Conservation (phyloP, 1,139 yeast species). For the Hyphopichia buzzinii region DNA sequence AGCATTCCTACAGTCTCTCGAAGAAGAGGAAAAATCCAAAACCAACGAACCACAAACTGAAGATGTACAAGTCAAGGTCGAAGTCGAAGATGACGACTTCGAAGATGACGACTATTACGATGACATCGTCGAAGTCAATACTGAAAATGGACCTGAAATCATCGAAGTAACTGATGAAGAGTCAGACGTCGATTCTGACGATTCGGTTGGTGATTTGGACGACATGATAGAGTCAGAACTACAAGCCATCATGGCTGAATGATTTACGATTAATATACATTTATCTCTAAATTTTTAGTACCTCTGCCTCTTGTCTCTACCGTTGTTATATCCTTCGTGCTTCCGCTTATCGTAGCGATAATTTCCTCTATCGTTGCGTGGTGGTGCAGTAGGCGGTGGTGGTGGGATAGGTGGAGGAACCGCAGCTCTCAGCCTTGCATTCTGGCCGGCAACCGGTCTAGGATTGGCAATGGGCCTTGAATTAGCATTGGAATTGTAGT, state of each 20-base stretch:
- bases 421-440: constrained; percentile 5
- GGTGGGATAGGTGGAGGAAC: constrained; percentile 20
- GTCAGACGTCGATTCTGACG: constrained; percentile 9
- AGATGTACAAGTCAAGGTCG: background rate
- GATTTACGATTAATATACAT: background rate
- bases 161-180: background rate
- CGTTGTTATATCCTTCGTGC: constrained; percentile 19
- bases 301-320: constrained; percentile 32
- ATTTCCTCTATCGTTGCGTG: constrained; percentile 8
- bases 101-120: no score
- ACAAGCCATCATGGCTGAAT: constrained; percentile 11
- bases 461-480: constrained; percentile 1
- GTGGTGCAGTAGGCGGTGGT: constrained; percentile 21
- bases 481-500: no score
- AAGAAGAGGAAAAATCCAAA: constrained; percentile 9
- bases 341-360: constrained; percentile 23
- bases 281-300: constrained; percentile 9
- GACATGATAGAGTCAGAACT: constrained; percentile 32
- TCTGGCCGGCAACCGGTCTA: constrained; percentile 4
- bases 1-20: constrained; percentile 28
- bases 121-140: background rate
- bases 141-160: background rate
- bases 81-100: constrained; percentile 2
- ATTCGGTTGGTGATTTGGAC: constrained; percentile 25
- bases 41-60: background rate